phyloP scores from a whole-genome alignment of 441 rosid species.

The Breynia disticha region DNA sequence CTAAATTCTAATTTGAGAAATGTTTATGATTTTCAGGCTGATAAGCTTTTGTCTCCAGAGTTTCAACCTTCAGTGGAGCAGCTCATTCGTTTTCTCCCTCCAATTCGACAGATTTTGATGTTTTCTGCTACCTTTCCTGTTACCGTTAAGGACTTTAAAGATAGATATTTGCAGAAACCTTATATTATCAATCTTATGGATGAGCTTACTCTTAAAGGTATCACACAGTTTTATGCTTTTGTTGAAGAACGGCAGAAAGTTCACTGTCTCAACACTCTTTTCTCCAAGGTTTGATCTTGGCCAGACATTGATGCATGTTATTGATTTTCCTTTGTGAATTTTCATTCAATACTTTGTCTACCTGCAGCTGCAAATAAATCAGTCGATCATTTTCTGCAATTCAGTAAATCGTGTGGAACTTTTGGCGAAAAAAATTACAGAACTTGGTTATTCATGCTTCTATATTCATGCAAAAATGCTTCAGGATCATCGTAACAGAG shows the following conservation, averaged over 20 bases:
- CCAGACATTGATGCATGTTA: conserved; percentile 6
- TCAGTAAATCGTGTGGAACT: conserved; percentile 97
- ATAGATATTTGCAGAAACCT: conserved; percentile 69
- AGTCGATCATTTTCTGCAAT: conserved; percentile 95
- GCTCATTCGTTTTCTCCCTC: conserved; percentile 73
- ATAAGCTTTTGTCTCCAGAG: conserved; percentile 95
- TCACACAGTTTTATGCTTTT: conserved; percentile 91
- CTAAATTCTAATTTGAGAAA: too few relatives aligned
- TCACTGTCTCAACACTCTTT: conserved; percentile 91
- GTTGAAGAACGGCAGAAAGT: conserved; percentile 99
- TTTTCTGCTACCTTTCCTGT: conserved; percentile 97
- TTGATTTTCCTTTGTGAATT: conserved; percentile 1
- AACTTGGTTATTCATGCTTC: conserved; percentile 97
- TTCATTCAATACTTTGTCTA: conserved; percentile 11
- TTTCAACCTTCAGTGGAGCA: conserved; percentile 94
- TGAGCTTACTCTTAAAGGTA: conserved; percentile 96
- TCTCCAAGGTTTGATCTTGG: conserved; percentile 68
- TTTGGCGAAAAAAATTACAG: conserved; percentile 95
- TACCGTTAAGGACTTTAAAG: conserved; percentile 93
- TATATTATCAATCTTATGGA: conserved; percentile 95
- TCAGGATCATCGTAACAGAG: conserved; percentile 98
- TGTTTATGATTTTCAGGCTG: conserved; percentile 51
- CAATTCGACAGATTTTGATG: conserved; percentile 82
- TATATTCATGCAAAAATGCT: conserved; percentile 98
- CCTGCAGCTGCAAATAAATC: conserved; percentile 94